Evolutionary conservation across 108 stramenopile species (phyloP).

Genomic region (Skeletonema marinoi): DNA sequence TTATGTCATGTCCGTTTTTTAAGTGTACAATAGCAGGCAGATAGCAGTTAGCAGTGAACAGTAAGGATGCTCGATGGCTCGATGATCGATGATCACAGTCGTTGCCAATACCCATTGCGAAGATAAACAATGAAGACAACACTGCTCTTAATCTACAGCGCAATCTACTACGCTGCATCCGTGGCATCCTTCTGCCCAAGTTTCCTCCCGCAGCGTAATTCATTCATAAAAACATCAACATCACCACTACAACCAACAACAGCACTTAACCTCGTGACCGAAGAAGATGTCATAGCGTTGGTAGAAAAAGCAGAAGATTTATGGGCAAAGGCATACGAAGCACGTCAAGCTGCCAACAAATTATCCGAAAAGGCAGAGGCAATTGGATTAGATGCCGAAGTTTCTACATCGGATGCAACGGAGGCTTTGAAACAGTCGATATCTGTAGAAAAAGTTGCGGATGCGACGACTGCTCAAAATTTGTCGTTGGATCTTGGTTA

Average conservation of each 20-base stretch:
- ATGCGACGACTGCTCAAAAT: slow-evolving; percentile 49
- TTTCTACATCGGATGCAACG: slow-evolving; percentile 31
- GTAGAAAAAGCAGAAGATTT: slow-evolving; percentile 60
- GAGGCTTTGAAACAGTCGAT: slow-evolving; percentile 17
- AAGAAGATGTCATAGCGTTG: slow-evolving; percentile 56
- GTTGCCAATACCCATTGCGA: neutral
- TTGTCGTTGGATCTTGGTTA: slow-evolving; percentile 49
- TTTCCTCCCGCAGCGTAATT: neutral
- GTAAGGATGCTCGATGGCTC: too few species aligned
- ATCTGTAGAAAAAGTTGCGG: slow-evolving; percentile 44
- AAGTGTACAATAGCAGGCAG: too few species aligned
- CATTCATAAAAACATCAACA: neutral
- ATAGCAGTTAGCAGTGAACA: too few species aligned
- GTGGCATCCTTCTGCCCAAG: neutral
- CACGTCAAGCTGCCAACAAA: slow-evolving; percentile 59
- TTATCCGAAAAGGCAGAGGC: slow-evolving; percentile 54
- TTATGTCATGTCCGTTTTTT: neutral
- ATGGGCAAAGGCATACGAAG: slow-evolving; percentile 59
- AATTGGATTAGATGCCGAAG: slow-evolving; percentile 44
- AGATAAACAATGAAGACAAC: neutral
- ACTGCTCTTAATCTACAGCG: neutral
- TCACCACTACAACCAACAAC: neutral
- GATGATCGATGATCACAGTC: too few species aligned
- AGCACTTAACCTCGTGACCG: slow-evolving; percentile 40
- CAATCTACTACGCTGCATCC: neutral